Evolutionary conservation across 331 rosid genomes (phyloP).

Genomic region (Telfairia occidentalis): DNA sequence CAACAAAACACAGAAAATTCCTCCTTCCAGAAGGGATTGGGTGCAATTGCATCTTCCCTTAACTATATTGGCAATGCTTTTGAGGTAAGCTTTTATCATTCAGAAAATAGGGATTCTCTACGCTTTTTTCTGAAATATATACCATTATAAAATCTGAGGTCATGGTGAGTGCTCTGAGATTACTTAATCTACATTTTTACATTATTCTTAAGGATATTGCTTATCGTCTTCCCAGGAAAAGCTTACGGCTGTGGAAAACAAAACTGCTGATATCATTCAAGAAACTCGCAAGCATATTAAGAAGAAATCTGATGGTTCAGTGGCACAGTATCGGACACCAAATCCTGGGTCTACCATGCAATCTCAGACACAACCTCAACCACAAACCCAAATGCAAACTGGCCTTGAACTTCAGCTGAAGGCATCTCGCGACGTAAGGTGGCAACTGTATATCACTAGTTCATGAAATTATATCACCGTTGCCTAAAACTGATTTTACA

Average conservation of each 20-base stretch:
- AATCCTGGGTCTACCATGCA: conserved; percentile 27
- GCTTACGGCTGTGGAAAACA: conserved; percentile 57
- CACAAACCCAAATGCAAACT: conserved; percentile 41
- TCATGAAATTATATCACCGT: conserved; percentile 21
- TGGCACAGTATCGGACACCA: conserved; percentile 32
- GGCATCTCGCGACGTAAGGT: conserved; percentile 98
- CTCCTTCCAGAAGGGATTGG: conserved; percentile 52
- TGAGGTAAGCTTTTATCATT: conserved; percentile 46
- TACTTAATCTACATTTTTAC: neutral
- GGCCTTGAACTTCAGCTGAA: conserved; percentile 87
- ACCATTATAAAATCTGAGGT: neutral
- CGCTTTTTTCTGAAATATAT: neutral
- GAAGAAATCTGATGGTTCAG: conserved; percentile 47
- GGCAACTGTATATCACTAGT: conserved; percentile 76
- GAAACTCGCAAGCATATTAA: conserved; percentile 88
- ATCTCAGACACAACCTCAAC: conserved; percentile 24
- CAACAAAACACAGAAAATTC: conserved; percentile 54
- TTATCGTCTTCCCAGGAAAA: conserved; percentile 47
- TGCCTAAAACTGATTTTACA: neutral
- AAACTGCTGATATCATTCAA: conserved; percentile 76
- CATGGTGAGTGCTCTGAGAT: neutral
- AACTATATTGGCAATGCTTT: conserved; percentile 84
- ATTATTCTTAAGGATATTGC: neutral
- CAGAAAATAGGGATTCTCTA: neutral
- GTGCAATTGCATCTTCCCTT: conserved; percentile 75